A percentile compares a stretch with the other conserved stretches of the same genome.
These are phyloP conservation scores for Immersiporthe knoxdaviesiana DNA, from an alignment of 2,329 filamentous ascomycete species.

Conservation along the genomic window DNA sequence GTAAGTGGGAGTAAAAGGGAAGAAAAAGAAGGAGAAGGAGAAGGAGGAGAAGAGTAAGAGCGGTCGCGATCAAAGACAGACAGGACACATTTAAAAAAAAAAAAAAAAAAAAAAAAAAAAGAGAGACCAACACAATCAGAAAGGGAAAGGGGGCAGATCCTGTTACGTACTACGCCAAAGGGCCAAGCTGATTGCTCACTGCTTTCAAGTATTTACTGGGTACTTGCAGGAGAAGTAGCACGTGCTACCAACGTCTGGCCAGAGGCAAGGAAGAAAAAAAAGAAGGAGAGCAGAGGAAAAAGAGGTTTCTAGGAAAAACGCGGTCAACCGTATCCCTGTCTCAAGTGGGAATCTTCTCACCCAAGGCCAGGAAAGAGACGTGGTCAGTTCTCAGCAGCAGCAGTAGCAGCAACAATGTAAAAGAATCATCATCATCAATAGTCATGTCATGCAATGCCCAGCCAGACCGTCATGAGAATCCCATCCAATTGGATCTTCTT, in stretches of 20 bases:
- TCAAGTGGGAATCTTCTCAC: neutral
- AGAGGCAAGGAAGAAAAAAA: neutral
- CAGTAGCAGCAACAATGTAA: neutral
- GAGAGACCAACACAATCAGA: neutral
- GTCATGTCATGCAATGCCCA: neutral
- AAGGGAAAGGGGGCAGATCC: neutral
- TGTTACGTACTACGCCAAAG: neutral
- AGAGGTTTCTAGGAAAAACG: neutral
- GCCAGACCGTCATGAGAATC: too few relatives aligned
- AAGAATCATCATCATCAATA: neutral
- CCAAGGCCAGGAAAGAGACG: neutral
- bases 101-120: neutral
- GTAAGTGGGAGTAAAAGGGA: neutral
- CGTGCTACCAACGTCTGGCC: slow-evolving; percentile 10
- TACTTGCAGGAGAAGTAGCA: neutral
- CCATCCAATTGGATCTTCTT: neutral
- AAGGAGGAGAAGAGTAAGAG: neutral
- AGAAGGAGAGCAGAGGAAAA: neutral
- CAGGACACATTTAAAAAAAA: neutral
- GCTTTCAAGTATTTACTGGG: neutral
- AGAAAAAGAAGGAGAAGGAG: neutral
- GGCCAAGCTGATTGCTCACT: neutral
- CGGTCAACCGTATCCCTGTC: slow-evolving; percentile 18
- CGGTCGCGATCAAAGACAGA: neutral
- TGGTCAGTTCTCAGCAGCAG: neutral